Conservation (phyloP, 1,284 basidiomycete species). For the Puccinia horiana region DNA sequence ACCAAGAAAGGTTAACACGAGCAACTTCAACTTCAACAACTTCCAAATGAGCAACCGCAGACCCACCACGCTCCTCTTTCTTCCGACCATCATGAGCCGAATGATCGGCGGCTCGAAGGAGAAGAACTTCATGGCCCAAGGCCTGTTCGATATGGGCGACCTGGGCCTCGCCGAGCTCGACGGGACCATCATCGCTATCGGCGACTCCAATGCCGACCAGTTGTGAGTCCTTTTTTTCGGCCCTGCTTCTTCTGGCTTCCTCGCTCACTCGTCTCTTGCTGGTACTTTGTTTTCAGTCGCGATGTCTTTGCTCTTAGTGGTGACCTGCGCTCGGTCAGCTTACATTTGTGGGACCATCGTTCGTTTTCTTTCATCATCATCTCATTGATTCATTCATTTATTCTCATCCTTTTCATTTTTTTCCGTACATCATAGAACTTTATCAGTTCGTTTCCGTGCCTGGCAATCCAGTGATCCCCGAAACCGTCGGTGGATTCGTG, state of each 20-base stretch:
- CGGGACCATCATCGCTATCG: conserved; percentile 78
- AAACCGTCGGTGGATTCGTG: conserved; percentile 23
- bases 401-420: neutral
- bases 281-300: conserved; percentile 63
- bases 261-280: neutral
- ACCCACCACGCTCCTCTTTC: neutral
- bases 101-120: neutral
- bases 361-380: conserved; percentile 51
- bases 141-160: conserved; percentile 75
- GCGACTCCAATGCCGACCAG: conserved; percentile 93
- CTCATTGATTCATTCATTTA: neutral
- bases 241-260: conserved; percentile 27
- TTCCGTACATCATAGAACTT: conserved; percentile 14
- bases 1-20: no score
- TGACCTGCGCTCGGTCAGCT: conserved; percentile 71
- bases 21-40: no score
- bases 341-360: conserved; percentile 86
- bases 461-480: conserved; percentile 36
- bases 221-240: conserved; percentile 66
- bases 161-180: conserved; percentile 71
- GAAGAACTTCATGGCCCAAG: conserved; percentile 67
- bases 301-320: conserved; percentile 76
- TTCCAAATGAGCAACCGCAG: neutral
- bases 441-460: conserved; percentile 24
- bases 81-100: neutral